These are phyloP conservation scores for Aspergillus pseudoglaucus DNA, from an alignment of 2,329 filamentous ascomycete genomes.

Conservation along the genomic window DNA sequence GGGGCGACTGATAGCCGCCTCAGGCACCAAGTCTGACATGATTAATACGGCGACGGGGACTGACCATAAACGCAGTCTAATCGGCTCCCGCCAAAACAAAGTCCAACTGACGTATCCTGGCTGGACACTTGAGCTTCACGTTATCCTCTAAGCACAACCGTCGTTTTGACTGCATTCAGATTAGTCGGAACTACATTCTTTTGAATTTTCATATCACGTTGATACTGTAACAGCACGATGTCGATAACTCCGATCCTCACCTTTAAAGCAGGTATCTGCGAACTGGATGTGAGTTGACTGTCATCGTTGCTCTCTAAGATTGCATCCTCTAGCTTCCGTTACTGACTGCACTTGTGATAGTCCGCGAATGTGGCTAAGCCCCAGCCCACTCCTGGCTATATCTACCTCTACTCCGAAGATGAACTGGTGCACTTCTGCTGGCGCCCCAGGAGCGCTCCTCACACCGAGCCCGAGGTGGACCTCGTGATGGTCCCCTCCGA, in stretches of 20 bases:
- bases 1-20: slow-evolving; percentile 13
- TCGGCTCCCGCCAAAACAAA: neutral
- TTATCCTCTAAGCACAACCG: neutral
- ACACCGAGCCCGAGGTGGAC: slow-evolving; percentile 73
- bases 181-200: too few species aligned
- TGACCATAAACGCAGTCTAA: slow-evolving; percentile 5
- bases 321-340: neutral
- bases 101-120: slow-evolving; percentile 7
- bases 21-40: slow-evolving; percentile 6
- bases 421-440: slow-evolving; percentile 96
- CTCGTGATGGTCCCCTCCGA: slow-evolving; percentile 91
- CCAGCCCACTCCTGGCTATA: slow-evolving; percentile 68
- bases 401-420: slow-evolving; percentile 91
- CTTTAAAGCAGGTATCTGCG: slow-evolving; percentile 91
- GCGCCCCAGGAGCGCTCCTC: slow-evolving; percentile 67
- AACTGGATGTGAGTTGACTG: slow-evolving; percentile 62
- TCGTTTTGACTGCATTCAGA: slow-evolving; percentile 3
- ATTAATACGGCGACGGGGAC: slow-evolving; percentile 1
- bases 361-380: slow-evolving; percentile 61
- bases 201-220: too few species aligned
- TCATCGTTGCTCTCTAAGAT: neutral
- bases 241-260: slow-evolving; percentile 81
- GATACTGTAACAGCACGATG: slow-evolving; percentile 48
- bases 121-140: neutral
- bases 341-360: slow-evolving; percentile 25